Evolutionary conservation across 2,329 filamentous ascomycete genomes (phyloP).

Genomic region (Orbilia ellipsospora): DNA sequence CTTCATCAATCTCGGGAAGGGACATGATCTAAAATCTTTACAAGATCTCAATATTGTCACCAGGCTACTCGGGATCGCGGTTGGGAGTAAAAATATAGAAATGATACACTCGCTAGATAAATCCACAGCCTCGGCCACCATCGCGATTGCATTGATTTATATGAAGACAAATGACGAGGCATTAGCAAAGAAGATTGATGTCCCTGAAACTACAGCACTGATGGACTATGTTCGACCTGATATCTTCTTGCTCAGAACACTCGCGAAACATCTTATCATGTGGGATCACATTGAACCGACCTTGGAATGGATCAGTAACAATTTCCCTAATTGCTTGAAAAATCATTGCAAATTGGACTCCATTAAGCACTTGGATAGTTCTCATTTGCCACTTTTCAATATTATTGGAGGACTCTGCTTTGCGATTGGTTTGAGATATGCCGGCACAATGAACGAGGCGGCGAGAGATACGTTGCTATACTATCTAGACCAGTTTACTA

Average conservation of each 20-base stretch:
- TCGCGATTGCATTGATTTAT: slow-evolving; percentile 90
- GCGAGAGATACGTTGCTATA: slow-evolving; percentile 84
- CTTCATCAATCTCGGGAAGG: slow-evolving; percentile 93
- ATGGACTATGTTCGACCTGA: slow-evolving; percentile 97
- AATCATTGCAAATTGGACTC: slow-evolving; percentile 70
- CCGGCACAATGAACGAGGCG: slow-evolving; percentile 75
- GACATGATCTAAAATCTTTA: slow-evolving; percentile 84
- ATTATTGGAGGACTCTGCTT: slow-evolving; percentile 91
- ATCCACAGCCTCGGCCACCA: slow-evolving; percentile 89
- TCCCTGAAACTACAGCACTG: slow-evolving; percentile 87
- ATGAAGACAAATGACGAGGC: slow-evolving; percentile 94
- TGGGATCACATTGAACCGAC: slow-evolving; percentile 84
- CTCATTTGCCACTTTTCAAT: slow-evolving; percentile 91
- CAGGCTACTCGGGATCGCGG: slow-evolving; percentile 83
- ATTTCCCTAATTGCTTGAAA: slow-evolving; percentile 77
- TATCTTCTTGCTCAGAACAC: slow-evolving; percentile 86
- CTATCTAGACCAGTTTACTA: slow-evolving; percentile 87
- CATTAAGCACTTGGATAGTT: slow-evolving; percentile 75
- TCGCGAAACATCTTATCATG: slow-evolving; percentile 90
- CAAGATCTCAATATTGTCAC: slow-evolving; percentile 95
- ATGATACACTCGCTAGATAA: slow-evolving; percentile 92
- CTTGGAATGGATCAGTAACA: slow-evolving; percentile 78
- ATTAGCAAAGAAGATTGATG: slow-evolving; percentile 89
- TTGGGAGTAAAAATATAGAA: slow-evolving; percentile 88
- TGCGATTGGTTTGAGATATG: slow-evolving; percentile 77